Base-by-base conservation (phyloP, 345 rosid genomes). In the Barbarea vulgaris region DNA sequence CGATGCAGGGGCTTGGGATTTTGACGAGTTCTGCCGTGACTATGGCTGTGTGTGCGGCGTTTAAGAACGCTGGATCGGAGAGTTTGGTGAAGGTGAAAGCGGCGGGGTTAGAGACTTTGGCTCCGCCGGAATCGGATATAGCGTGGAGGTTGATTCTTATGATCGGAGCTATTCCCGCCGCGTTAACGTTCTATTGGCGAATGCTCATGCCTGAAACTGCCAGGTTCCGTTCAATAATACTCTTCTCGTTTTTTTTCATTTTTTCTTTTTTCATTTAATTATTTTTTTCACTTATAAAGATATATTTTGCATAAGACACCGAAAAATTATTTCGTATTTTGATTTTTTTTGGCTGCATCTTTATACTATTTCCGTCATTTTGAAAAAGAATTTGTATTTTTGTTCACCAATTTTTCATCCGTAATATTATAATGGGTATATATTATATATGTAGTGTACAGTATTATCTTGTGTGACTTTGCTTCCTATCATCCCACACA, bases 161-260 rank as follows among this genome's bases (percentile, higher is more conserved):
- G 89, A 61, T 90, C 6, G 93, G 93, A 42, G 88, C 93, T 14
- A 61, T 90, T 57, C 96, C 96, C 24, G 93, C 96, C 7, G 93
- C 86, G n/a, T 67, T 90, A 25, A 90, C 96, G 4, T 90, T 69
- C 41, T 90, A 88, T 33, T 90, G 91, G 91, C 85, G 96, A 18
- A 88, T 90, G 93, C 78, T 77, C 72, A 90, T 90, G 96, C 96
- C 96, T 1, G 96, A 90, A 87, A 87, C 96, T 18, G 93, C 96
- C 50, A 84, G 93, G 89, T 90, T 81, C 62, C 57, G 4, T 17
- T 33, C 22, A 4, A 9, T 34, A 31, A n/a, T 14, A 19, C 44
- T 25, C 13, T 52, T 34, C 10, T 6, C 36, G 17, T 10, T 37
- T 12, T 11, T 12, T 11, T 1, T 39, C 8, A 1, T 64, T 37